Evolutionary conservation across 768 basidiomycete species (phyloP).

Genomic region (Neoboletus magnificus): DNA sequence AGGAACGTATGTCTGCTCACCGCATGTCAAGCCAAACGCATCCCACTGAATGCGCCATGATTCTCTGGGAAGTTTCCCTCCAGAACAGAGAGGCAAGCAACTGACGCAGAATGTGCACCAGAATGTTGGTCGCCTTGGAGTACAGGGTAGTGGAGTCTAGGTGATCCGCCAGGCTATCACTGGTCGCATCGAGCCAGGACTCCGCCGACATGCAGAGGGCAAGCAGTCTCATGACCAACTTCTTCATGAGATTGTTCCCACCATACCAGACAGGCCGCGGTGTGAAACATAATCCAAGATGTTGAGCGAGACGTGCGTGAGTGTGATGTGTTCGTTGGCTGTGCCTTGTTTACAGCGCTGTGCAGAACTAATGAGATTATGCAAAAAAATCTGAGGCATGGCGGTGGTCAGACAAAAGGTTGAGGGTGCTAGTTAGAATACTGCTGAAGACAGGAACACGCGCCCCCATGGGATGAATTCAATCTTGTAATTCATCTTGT

Average conservation of each 20-base stretch:
- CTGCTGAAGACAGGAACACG: no score
- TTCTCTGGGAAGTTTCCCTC: conserved; percentile 19
- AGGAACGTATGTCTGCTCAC: neutral
- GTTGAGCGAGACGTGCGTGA: conserved; percentile 53
- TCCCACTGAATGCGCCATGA: conserved; percentile 16
- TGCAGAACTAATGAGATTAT: no score
- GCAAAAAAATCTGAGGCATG: no score
- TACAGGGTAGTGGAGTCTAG: conserved; percentile 49
- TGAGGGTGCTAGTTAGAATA: no score
- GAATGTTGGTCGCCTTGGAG: conserved; percentile 42
- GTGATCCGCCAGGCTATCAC: conserved; percentile 36
- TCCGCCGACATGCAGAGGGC: conserved; percentile 56
- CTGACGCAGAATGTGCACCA: conserved; percentile 44
- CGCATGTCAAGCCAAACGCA: conserved; percentile 13
- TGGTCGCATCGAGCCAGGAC: conserved; percentile 52
- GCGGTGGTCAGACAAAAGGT: no score
- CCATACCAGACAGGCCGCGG: conserved; percentile 49
- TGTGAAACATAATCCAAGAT: conserved; percentile 49
- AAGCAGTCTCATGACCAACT: conserved; percentile 49
- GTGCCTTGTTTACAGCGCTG: conserved; percentile 52
- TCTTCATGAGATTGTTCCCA: conserved; percentile 44
- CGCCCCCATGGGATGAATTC: no score
- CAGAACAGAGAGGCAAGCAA: conserved; percentile 21
- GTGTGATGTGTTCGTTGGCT: conserved; percentile 54
- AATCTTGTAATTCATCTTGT: no score